Evolutionary conservation across 768 basidiomycete genomes (phyloP), one percentile per base, ranked within the genome.

Genomic region (Russula sp.): DNA sequence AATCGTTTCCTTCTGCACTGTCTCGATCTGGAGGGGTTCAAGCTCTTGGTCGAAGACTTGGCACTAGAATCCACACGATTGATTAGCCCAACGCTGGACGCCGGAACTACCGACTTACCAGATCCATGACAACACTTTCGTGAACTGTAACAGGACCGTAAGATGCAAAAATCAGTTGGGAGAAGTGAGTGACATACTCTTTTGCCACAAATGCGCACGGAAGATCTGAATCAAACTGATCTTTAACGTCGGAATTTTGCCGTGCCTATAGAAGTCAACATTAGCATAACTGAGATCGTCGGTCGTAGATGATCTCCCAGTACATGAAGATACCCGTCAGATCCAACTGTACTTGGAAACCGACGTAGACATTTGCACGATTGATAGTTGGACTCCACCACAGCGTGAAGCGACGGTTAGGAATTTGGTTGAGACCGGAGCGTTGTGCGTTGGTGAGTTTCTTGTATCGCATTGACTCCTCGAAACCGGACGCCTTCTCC

Each of bases 381-480:
- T 98, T 98, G 79, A 98, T 98, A 0, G 96, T 98, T 31, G 95
- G 95, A 72, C 91, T 93, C 94, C 94, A 97, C 97, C 97, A 99
- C 10, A 99, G 81, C 4, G 96, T 98, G 79, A 98, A 98, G 13
- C 93, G 91, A 86, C 96, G 94, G 73, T 98, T 98, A 7, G 96
- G 96, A 73, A 98, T 96, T 73, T 96, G 94, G 73, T 93, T 93
- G 49, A 96, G 77, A 91, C 97, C 97, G 40, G 94, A 97, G 52
- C 96, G 89, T 75, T 99, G 97, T 11, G 97, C 97, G 71, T 98
- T 99, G 55, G 97, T 98, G 65, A 98, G 82, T 73, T 94, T 94
- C 78, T 94, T 94, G 80, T 94, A 94, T 70, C 92, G 78, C 92
- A 94, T 94, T 0, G 91, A 92, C 72, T 94, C 91, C 71, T 98